Evolutionary conservation across 192 early-diverging fungal species (phyloP).

Genomic region (Coemansia sp.): DNA sequence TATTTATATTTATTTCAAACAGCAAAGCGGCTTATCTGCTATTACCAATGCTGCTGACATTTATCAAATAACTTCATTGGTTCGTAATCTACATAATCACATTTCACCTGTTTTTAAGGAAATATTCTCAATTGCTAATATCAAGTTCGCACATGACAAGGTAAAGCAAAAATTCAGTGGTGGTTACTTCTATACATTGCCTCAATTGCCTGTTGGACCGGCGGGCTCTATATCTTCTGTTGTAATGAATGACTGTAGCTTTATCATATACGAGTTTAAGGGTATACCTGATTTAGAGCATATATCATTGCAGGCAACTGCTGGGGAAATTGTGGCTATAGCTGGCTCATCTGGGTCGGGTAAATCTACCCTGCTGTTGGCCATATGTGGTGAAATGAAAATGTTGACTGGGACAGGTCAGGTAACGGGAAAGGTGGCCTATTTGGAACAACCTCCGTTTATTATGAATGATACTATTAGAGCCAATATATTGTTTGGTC

Average conservation of each 20-base stretch:
- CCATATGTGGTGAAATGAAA: slow-evolving; percentile 73
- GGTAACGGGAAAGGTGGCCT: slow-evolving; percentile 59
- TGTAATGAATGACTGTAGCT: not conserved
- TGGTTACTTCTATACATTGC: not conserved
- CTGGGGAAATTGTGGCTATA: slow-evolving; percentile 41
- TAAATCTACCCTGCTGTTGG: slow-evolving; percentile 57
- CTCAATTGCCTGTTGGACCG: not conserved
- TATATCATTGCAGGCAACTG: slow-evolving; percentile 5
- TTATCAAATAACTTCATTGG: slow-evolving; percentile 6
- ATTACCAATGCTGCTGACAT: slow-evolving; percentile 18
- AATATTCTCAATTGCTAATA: not conserved
- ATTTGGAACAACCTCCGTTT: slow-evolving; percentile 35
- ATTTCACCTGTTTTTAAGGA: not conserved
- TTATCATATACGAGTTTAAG: slow-evolving; percentile 6
- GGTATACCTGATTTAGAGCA: slow-evolving; percentile 10
- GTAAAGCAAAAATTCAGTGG: not conserved
- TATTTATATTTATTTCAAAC: slow-evolving; percentile 7
- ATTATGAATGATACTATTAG: slow-evolving; percentile 42
- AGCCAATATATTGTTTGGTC: slow-evolving; percentile 40
- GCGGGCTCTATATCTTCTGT: not conserved
- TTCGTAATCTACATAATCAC: not conserved
- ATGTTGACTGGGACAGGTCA: slow-evolving; percentile 61
- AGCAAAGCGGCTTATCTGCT: not conserved
- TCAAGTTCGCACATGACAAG: not conserved
- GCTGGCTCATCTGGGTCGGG: slow-evolving; percentile 58